Conservation (phyloP, 805 yeast genomes). For the Wickerhamomyces strasburgensis region DNA sequence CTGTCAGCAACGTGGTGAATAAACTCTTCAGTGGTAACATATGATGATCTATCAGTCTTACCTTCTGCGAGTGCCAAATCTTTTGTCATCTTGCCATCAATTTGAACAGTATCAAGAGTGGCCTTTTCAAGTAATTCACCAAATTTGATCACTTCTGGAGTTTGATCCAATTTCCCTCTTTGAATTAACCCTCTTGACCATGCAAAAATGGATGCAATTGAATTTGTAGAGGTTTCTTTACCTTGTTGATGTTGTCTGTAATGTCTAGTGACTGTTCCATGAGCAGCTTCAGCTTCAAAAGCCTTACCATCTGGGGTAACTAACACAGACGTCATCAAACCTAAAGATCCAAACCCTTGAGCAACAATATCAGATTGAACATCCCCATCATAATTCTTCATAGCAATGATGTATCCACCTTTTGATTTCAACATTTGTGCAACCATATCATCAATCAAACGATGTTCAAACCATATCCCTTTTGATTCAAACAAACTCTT, state of each 20-base stretch:
- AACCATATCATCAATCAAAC: conserved; percentile 97
- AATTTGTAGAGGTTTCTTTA: conserved; percentile 94
- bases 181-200: conserved; percentile 94
- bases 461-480: conserved; percentile 96
- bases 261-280: conserved; percentile 97
- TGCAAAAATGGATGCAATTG: conserved; percentile 95
- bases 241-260: conserved; percentile 95
- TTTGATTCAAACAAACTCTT: conserved; percentile 63
- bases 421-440: conserved; percentile 96
- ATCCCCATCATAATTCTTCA: conserved; percentile 98
- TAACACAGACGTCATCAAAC: conserved; percentile 95
- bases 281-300: conserved; percentile 97
- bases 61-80: conserved; percentile 91
- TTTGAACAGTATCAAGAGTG: conserved; percentile 77
- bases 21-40: conserved; percentile 90
- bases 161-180: conserved; percentile 83
- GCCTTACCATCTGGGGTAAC: conserved; percentile 96
- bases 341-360: conserved; percentile 95
- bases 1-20: conserved; percentile 74
- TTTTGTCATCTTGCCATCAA: conserved; percentile 90
- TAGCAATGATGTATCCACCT: conserved; percentile 93
- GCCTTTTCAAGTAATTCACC: conserved; percentile 79
- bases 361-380: conserved; percentile 96
- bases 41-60: conserved; percentile 72
- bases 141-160: conserved; percentile 80